Evolutionary conservation across 768 basidiomycete species (phyloP), one percentile per base, ranked within the genome.

Genomic region (Bullera alba): DNA sequence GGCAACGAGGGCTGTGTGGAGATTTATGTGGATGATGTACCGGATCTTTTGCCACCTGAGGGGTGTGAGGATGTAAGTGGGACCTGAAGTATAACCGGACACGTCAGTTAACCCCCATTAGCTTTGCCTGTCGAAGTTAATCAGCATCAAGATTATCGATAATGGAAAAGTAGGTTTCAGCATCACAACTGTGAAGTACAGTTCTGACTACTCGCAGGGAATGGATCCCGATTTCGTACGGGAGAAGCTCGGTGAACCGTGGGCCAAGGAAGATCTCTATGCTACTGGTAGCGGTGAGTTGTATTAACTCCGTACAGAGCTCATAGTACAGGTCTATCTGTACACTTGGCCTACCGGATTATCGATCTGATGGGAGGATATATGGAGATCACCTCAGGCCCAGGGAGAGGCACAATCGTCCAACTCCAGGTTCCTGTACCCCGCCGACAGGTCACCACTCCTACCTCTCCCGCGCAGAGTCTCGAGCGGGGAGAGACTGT

Each of bases 301-400:
- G n/a, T 8, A 34, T 34, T 34, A 8, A n/a, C 32, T 15, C n/a
- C n/a, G n/a, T n/a, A n/a, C n/a, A n/a, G n/a, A n/a, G n/a, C n/a
- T n/a, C n/a, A n/a, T 7, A 16, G 15, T 38, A 27, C 29, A 37
- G 57, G 62, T 35, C 56, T 63, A 0, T 64, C 62, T 8, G 60
- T 67, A 0, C 69, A 70, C 32, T 57, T 70, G n/a, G 69, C 69
- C 1, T 65, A 60, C 25, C 57, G 66, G 2, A 60, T 70, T 26
- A 54, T 70, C 26, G 62, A 67, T 23, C 53, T 65, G 16, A 54
- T 70, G 53, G 69, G 69, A 12, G 69, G 69, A 17, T 46, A 60
- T 16, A 70, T 70, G 61, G 63, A 67, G 34, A 63, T 70, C 25
- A 48, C 37, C 7, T 70, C 69, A 2, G 53, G 57, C 4, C 57